These are phyloP conservation scores for Globisporangium uncinulatum DNA, from an alignment of 352 stramenopile genomes.

Conservation along the genomic window DNA sequence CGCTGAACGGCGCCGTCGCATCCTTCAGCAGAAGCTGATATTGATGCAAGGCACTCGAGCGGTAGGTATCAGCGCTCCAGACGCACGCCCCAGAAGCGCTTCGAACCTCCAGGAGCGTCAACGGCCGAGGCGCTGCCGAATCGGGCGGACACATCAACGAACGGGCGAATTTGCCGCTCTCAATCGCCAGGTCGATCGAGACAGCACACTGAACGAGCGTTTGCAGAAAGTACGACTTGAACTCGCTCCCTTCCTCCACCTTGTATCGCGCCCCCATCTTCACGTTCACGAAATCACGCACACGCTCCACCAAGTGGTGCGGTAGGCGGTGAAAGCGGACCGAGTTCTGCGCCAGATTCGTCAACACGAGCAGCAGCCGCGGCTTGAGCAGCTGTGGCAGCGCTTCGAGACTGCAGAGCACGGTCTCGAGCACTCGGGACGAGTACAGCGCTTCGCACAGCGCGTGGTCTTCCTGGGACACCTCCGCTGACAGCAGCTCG, in stretches of 20 bases:
- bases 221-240: conserved; percentile 64
- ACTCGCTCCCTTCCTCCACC: conserved; percentile 36
- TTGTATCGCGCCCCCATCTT: conserved; percentile 50
- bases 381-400: conserved; percentile 41
- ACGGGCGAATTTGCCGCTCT: conserved; percentile 19
- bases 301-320: conserved; percentile 25
- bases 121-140: background rate
- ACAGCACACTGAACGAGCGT: conserved; percentile 50
- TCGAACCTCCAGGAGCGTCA: background rate
- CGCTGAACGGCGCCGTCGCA: conserved; percentile 21
- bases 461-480: background rate
- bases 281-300: conserved; percentile 32
- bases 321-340: conserved; percentile 33
- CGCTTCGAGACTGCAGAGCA: conserved; percentile 23
- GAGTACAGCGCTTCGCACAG: conserved; percentile 20
- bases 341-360: conserved; percentile 28
- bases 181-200: conserved; percentile 48
- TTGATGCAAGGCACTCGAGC: background rate
- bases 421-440: conserved; percentile 22
- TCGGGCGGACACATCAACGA: background rate
- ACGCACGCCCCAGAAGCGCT: background rate
- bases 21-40: conserved; percentile 16
- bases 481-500: conserved; percentile 4
- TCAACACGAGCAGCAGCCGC: conserved; percentile 32
- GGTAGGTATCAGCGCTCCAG: conserved; percentile 1